Base-by-base conservation (phyloP, 495 filamentous ascomycete genomes). In the Glarea lozoyensis region DNA sequence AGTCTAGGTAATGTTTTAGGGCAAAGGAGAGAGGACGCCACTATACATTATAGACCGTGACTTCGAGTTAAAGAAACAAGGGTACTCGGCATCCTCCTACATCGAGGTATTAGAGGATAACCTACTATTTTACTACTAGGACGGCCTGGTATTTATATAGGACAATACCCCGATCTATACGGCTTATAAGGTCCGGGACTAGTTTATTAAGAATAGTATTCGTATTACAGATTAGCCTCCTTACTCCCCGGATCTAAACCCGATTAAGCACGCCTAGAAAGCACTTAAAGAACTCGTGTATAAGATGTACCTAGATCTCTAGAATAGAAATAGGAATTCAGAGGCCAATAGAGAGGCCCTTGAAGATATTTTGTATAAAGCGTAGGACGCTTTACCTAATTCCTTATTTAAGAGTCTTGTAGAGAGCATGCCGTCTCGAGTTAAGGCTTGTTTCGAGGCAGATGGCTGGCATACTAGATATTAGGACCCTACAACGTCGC, bases 391-490 rank as follows among this genome's bases (percentile, higher is more conserved):
- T 13, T 19, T 55, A 5, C 21, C 16, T 34, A 21, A 45, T 29
- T 25, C 5, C 7, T 15, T 52, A 17, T 45, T 55, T 52, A 40
- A 52, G 40, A 7, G 16, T 4, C 40, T 48, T 24, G 19, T 49
- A 37, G 48, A 45, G 12, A 42, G 42, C 36, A 52, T 55, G 40
- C 35, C 38, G n/a, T 4, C 16, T 10, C 24, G 52, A n/a, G 12
- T 44, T 12, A 18, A 13, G 6, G 44, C 40, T 10, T 39, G 48
- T 13, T 40, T 50, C 32, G 19, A 45, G 17, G 47, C 47, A 33
- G 33, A 50, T 9, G 34, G 47, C 4, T 56, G 35, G 43, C 42
- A 57, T 38, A 57, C 47, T 29, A 54, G 49, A 40, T 57, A 57
- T 31, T 57, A 48, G 32, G 32, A 16, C 10, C 17, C 15, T 10